Evolutionary conservation across 1,284 basidiomycete genomes (phyloP).

Genomic region (Ceratobasidium papillatum): DNA sequence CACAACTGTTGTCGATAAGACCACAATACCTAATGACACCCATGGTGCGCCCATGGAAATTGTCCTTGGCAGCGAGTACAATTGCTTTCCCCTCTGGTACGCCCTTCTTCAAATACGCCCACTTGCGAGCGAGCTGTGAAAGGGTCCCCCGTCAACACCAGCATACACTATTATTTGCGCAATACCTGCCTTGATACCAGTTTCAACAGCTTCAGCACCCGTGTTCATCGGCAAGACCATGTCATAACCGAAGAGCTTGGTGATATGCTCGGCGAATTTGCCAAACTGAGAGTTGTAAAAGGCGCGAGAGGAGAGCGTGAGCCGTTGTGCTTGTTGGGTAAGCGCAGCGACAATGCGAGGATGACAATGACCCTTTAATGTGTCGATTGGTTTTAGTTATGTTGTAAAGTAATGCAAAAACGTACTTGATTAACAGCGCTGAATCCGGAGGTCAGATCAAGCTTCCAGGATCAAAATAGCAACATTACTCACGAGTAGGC

Average conservation of each 20-base stretch:
- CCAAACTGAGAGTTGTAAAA: conserved; percentile 97
- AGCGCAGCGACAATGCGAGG: conserved; percentile 86
- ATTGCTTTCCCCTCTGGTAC: conserved; percentile 86
- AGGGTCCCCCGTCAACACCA: not conserved
- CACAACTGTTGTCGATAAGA: not conserved
- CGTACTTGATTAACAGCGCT: conserved; percentile 88
- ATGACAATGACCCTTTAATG: conserved; percentile 88
- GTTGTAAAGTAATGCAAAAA: conserved; percentile 35
- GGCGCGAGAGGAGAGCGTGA: conserved; percentile 94
- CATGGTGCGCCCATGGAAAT: conserved; percentile 96
- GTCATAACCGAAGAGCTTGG: conserved; percentile 85
- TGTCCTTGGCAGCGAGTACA: conserved; percentile 87
- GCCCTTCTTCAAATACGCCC: conserved; percentile 87
- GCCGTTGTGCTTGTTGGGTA: conserved; percentile 84
- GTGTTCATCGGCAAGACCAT: conserved; percentile 99
- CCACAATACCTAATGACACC: conserved; percentile 78
- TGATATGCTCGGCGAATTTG: conserved; percentile 86
- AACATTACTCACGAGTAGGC: conserved; percentile 85
- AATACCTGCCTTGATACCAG: conserved; percentile 72
- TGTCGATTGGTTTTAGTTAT: conserved; percentile 18
- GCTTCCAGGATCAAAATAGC: not conserved
- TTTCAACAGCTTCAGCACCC: conserved; percentile 97
- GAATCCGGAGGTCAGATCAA: conserved; percentile 4
- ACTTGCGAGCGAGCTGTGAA: conserved; percentile 81
- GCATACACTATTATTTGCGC: not conserved